Evolutionary conservation across 148 eudicot genomes (phyloP).

Genomic region (Fallopia convolvulus): DNA sequence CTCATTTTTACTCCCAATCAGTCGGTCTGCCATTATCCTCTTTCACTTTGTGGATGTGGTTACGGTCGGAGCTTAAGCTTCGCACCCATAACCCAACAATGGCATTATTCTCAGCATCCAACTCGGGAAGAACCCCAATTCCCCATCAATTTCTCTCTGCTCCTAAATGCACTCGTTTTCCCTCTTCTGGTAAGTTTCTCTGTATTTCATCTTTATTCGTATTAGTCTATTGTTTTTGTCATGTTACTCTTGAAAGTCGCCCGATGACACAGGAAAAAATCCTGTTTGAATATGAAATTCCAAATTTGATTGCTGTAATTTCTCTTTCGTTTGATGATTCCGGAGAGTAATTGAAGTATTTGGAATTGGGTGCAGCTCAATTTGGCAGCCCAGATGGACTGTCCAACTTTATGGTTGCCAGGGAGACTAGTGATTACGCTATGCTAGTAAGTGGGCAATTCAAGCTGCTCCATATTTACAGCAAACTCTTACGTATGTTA

Average conservation of each 20-base stretch:
- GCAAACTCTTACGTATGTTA: not conserved
- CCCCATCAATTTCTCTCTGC: not conserved
- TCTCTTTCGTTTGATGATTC: not conserved
- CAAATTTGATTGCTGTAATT: not conserved
- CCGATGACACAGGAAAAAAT: not conserved
- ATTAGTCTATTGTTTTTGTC: not conserved
- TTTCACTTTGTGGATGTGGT: not conserved
- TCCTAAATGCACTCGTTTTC: not conserved
- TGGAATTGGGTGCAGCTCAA: not conserved
- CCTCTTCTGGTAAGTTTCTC: not conserved
- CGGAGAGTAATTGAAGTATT: not conserved
- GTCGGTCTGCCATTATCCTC: not conserved
- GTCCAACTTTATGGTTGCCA: not conserved
- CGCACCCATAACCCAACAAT: not conserved
- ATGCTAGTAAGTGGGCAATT: not conserved
- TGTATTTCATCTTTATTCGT: not conserved
- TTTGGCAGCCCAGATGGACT: not conserved
- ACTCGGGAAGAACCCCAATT: not conserved
- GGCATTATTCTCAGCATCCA: not conserved
- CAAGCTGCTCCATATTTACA: not conserved
- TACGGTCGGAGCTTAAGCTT: not conserved
- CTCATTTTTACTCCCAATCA: not conserved
- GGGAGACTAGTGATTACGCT: not conserved
- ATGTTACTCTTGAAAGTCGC: not conserved
- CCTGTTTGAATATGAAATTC: not conserved